These are phyloP conservation scores for Pisolithus tinctorius DNA, from an alignment of 768 basidiomycete genomes.

Conservation along the genomic window DNA sequence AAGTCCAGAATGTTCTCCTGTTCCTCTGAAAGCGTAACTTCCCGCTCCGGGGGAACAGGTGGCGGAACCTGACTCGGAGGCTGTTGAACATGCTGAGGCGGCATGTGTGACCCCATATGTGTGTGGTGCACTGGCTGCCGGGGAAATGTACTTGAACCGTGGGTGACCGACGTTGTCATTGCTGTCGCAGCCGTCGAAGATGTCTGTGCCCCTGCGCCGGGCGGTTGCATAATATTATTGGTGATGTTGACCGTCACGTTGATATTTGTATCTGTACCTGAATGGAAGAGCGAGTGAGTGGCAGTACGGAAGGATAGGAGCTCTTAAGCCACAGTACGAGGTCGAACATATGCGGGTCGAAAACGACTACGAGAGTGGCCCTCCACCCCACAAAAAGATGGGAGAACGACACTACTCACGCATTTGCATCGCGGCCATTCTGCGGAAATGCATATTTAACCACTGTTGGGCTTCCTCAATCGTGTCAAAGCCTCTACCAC, in stretches of 20 bases:
- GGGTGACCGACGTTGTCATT: background rate
- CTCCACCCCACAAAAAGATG: background rate
- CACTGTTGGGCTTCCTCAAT: conserved; percentile 21
- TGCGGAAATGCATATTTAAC: conserved; percentile 9
- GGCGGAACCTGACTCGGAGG: conserved; percentile 1
- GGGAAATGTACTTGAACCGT: background rate
- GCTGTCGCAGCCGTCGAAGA: background rate
- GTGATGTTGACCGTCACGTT: background rate
- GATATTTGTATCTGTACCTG: background rate
- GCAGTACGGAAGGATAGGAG: background rate
- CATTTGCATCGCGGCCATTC: conserved; percentile 6
- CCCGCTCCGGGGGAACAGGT: conserved; percentile 4
- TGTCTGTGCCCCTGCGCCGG: background rate
- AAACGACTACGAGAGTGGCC: background rate
- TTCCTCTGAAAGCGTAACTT: conserved; percentile 29
- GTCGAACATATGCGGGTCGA: background rate
- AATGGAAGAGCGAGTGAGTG: background rate
- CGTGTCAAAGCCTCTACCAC: conserved; percentile 27
- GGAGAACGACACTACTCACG: conserved; percentile 11
- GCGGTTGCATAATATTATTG: background rate
- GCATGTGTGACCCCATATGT: background rate
- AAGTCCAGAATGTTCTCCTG: conserved; percentile 35
- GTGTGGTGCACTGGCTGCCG: background rate
- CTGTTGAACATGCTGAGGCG: background rate
- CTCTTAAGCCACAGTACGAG: background rate